These are phyloP conservation scores for Zygoascus hellenicus DNA, from an alignment of 1,139 yeast genomes.

Conservation along the genomic window DNA sequence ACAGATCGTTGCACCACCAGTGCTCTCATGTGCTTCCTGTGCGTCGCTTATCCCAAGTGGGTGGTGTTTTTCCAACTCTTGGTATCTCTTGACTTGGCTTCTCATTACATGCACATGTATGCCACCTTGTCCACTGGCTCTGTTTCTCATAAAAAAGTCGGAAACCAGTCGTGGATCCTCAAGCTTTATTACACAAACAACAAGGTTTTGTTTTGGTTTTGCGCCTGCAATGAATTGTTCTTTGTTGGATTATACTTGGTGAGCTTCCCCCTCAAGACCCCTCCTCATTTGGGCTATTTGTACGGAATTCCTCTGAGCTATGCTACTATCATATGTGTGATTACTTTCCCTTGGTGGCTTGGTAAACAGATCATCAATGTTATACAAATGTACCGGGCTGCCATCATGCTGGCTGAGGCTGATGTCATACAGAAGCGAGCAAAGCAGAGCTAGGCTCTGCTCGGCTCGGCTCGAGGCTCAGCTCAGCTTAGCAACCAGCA, in stretches of 20 bases:
- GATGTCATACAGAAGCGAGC: conserved; percentile 59
- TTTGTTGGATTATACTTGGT: conserved; percentile 83
- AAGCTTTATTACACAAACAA: conserved; percentile 84
- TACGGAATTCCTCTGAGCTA: conserved; percentile 47
- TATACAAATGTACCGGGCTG: conserved; percentile 83
- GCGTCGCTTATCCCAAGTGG: conserved; percentile 67
- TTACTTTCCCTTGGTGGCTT: conserved; percentile 80
- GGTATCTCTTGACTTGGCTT: conserved; percentile 83
- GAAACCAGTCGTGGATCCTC: conserved; percentile 65
- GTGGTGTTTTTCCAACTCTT: conserved; percentile 76
- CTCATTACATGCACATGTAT: conserved; percentile 98
- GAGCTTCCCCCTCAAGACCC: conserved; percentile 49
- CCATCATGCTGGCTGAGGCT: conserved; percentile 66
- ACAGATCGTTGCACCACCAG: conserved; percentile 97
- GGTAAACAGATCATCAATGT: conserved; percentile 90
- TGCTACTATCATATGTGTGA: conserved; percentile 58
- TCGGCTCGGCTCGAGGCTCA: too few species aligned
- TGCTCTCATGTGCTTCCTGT: conserved; percentile 77
- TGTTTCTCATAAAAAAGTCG: conserved; percentile 78
- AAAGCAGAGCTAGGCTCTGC: too few species aligned
- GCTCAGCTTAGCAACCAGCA: too few species aligned
- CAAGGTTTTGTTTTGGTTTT: conserved; percentile 74
- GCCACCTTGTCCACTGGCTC: conserved; percentile 82
- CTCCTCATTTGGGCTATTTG: conserved; percentile 38
- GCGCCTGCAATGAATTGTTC: conserved; percentile 89